Evolutionary conservation across 2,329 filamentous ascomycete genomes (phyloP).

Genomic region (Botrytis pseudocinerea): DNA sequence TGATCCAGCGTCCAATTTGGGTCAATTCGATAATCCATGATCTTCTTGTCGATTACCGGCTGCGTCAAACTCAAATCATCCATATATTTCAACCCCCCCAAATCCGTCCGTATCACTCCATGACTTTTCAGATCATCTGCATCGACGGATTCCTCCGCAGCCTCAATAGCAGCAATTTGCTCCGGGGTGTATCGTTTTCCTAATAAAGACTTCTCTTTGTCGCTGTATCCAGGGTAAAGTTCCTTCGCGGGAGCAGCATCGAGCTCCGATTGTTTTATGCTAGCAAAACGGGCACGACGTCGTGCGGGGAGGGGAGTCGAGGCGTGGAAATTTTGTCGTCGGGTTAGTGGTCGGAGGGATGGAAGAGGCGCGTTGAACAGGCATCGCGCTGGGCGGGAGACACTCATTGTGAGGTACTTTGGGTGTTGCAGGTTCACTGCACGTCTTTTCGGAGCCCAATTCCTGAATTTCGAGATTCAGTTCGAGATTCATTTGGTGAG

Average conservation of each 20-base stretch:
- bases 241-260: slow-evolving; percentile 42
- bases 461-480: slow-evolving; percentile 13
- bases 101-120: slow-evolving; percentile 69
- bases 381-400: slow-evolving; percentile 51
- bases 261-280: slow-evolving; percentile 42
- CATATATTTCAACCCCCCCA: slow-evolving; percentile 71
- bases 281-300: slow-evolving; percentile 45
- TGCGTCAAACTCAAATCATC: slow-evolving; percentile 80
- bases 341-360: slow-evolving; percentile 43
- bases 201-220: slow-evolving; percentile 63
- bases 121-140: slow-evolving; percentile 72
- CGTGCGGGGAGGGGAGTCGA: slow-evolving; percentile 44
- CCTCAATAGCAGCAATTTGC: slow-evolving; percentile 79
- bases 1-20: slow-evolving; percentile 52
- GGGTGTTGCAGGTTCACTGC: slow-evolving; percentile 27
- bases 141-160: slow-evolving; percentile 75
- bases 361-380: slow-evolving; percentile 50
- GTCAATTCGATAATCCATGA: slow-evolving; percentile 42
- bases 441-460: slow-evolving; percentile 34
- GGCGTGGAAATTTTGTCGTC: slow-evolving; percentile 51
- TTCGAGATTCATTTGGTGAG: slow-evolving; percentile 15
- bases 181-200: slow-evolving; percentile 71
- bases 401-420: slow-evolving; percentile 45
- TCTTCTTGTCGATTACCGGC: slow-evolving; percentile 74
- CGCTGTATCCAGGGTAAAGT: slow-evolving; percentile 63